Evolutionary conservation across 169 alveolate species (phyloP).

Genomic region (Condylostoma magnum): DNA sequence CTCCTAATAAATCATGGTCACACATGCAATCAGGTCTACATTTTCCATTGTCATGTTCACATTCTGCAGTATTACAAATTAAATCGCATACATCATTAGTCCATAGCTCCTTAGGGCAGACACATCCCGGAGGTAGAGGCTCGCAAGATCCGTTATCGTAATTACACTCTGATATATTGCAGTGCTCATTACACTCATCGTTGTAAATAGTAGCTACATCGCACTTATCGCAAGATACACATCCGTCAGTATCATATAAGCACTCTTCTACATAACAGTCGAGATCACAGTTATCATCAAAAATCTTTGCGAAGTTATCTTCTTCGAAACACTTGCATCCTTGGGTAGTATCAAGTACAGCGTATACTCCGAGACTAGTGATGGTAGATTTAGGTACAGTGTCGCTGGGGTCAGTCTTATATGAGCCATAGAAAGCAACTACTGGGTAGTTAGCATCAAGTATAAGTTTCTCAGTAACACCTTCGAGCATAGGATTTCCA

Average conservation of each 20-base stretch:
- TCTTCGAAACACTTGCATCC: too few relatives aligned
- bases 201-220: neutral
- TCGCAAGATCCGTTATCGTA: neutral
- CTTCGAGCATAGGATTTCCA: too few relatives aligned
- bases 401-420: too few relatives aligned
- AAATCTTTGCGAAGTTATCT: neutral
- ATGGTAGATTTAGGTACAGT: too few relatives aligned
- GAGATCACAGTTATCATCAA: neutral
- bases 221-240: neutral
- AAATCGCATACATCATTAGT: neutral
- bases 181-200: neutral
- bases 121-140: neutral
- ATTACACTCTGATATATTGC: constrained; percentile 1
- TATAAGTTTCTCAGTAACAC: too few relatives aligned
- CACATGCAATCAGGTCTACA: neutral
- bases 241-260: neutral
- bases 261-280: neutral
- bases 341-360: too few relatives aligned
- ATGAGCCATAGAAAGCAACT: too few relatives aligned
- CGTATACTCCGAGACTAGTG: too few relatives aligned
- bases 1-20: neutral
- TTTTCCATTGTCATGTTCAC: neutral
- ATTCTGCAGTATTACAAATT: neutral
- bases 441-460: too few relatives aligned
- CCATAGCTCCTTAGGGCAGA: neutral